These are phyloP conservation scores for Peronospora destructor DNA, from an alignment of 352 stramenopile genomes.

Conservation along the genomic window DNA sequence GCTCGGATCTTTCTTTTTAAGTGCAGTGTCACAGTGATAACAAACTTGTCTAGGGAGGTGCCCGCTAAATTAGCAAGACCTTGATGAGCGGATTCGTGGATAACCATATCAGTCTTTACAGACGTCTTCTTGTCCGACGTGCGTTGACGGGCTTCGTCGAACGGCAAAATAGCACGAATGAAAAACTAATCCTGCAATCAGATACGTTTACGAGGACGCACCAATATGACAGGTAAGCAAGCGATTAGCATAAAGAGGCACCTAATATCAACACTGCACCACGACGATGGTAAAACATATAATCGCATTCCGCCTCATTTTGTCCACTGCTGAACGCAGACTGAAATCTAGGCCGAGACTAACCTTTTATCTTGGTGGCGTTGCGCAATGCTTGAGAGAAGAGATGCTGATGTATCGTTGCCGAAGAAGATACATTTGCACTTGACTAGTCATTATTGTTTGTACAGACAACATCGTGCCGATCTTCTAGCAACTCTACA, in stretches of 20 bases:
- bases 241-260: slow-evolving; percentile 39
- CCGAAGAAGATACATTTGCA: too few species aligned
- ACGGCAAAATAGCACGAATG: background rate
- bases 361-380: slow-evolving; percentile 4
- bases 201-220: background rate
- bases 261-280: slow-evolving; percentile 66
- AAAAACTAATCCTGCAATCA: slow-evolving; percentile 1
- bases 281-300: slow-evolving; percentile 83
- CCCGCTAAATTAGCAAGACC: slow-evolving; percentile 47
- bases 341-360: slow-evolving; percentile 77
- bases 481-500: too few species aligned
- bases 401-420: too few species aligned
- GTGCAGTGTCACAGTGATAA: background rate
- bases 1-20: background rate
- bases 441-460: too few species aligned
- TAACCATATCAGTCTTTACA: slow-evolving; percentile 15
- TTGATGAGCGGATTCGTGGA: slow-evolving; percentile 58
- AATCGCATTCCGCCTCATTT: slow-evolving; percentile 76
- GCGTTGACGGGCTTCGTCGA: slow-evolving; percentile 10
- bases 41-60: slow-evolving; percentile 12
- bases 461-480: too few species aligned
- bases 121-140: slow-evolving; percentile 17
- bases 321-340: slow-evolving; percentile 63
- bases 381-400: too few species aligned
- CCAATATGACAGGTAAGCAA: slow-evolving; percentile 14